These are phyloP conservation scores for Fonsecaea multimorphosa DNA, from an alignment of 2,329 filamentous ascomycete genomes.

Conservation along the genomic window DNA sequence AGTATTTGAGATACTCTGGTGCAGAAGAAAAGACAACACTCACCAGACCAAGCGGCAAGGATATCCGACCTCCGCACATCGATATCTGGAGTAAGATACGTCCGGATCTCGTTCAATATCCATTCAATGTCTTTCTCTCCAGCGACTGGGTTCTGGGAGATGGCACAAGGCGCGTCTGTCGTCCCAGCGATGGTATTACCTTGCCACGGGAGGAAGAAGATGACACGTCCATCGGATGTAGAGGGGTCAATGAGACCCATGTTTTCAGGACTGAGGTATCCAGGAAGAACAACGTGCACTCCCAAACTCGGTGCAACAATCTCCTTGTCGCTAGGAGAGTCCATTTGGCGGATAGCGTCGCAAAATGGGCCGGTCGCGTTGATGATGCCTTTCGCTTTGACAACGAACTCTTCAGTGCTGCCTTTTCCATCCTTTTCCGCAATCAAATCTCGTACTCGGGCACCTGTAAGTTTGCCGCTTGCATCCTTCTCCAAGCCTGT, in stretches of 20 bases:
- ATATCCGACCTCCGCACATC: slow-evolving; percentile 83
- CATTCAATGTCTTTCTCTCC: slow-evolving; percentile 85
- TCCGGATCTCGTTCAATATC: slow-evolving; percentile 82
- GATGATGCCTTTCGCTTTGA: slow-evolving; percentile 80
- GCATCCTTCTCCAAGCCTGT: slow-evolving; percentile 76
- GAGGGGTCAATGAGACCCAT: slow-evolving; percentile 88
- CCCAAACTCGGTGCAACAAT: slow-evolving; percentile 86
- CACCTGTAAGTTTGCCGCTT: slow-evolving; percentile 74
- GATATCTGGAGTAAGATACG: slow-evolving; percentile 83
- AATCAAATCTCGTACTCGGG: slow-evolving; percentile 73
- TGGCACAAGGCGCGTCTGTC: slow-evolving; percentile 76
- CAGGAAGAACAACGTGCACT: slow-evolving; percentile 84
- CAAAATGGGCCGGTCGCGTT: slow-evolving; percentile 92
- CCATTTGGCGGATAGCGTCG: slow-evolving; percentile 83
- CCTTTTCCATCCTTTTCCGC: slow-evolving; percentile 68
- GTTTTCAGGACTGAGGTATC: slow-evolving; percentile 76
- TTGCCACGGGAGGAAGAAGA: slow-evolving; percentile 93
- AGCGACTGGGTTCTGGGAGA: slow-evolving; percentile 75
- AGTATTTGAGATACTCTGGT: not conserved
- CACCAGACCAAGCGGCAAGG: slow-evolving; percentile 79
- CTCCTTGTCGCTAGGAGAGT: slow-evolving; percentile 72
- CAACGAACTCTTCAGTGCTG: slow-evolving; percentile 62
- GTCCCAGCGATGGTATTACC: slow-evolving; percentile 91
- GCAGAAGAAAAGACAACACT: slow-evolving; percentile 10
- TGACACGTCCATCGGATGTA: slow-evolving; percentile 86